Evolutionary conservation across 1,139 yeast genomes (phyloP).

Genomic region (Komagataea norvegica): DNA sequence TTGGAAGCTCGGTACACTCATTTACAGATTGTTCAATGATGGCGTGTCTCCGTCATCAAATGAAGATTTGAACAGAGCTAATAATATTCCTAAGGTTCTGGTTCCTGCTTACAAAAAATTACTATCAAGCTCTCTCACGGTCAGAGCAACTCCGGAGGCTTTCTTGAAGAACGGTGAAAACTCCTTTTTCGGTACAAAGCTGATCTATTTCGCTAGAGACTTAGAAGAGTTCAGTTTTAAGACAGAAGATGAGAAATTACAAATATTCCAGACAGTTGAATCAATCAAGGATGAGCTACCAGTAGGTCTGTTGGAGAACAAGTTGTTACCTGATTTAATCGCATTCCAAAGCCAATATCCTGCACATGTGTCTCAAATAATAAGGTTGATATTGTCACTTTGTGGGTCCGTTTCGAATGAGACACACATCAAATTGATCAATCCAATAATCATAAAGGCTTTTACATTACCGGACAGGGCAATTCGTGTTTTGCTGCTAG

Average conservation of each 20-base stretch:
- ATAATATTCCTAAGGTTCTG: constrained; percentile 30
- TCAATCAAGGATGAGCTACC: constrained; percentile 39
- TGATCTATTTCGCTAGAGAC: constrained; percentile 45
- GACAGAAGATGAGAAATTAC: constrained; percentile 46
- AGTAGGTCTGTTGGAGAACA: constrained; percentile 55
- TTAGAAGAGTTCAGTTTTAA: constrained; percentile 51
- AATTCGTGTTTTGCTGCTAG: constrained; percentile 64
- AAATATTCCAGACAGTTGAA: constrained; percentile 46
- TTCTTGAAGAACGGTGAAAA: constrained; percentile 43
- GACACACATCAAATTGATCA: constrained; percentile 43
- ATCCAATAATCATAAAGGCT: constrained; percentile 61
- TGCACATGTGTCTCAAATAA: constrained; percentile 32
- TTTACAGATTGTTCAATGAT: constrained; percentile 42
- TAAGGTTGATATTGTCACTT: constrained; percentile 45
- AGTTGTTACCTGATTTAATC: constrained; percentile 67
- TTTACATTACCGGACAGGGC: constrained; percentile 72
- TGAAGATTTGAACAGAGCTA: constrained; percentile 22
- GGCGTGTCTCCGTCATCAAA: constrained; percentile 11
- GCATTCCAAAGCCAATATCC: constrained; percentile 31
- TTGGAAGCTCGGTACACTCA: constrained; percentile 54
- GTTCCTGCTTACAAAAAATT: constrained; percentile 29
- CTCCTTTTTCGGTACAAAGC: constrained; percentile 38
- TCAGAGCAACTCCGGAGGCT: constrained; percentile 46
- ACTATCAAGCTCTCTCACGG: constrained; percentile 29
- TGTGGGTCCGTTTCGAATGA: constrained; percentile 37